Conservation (phyloP, 2,329 filamentous ascomycete genomes). For the Sarocladiaceae sp. region DNA sequence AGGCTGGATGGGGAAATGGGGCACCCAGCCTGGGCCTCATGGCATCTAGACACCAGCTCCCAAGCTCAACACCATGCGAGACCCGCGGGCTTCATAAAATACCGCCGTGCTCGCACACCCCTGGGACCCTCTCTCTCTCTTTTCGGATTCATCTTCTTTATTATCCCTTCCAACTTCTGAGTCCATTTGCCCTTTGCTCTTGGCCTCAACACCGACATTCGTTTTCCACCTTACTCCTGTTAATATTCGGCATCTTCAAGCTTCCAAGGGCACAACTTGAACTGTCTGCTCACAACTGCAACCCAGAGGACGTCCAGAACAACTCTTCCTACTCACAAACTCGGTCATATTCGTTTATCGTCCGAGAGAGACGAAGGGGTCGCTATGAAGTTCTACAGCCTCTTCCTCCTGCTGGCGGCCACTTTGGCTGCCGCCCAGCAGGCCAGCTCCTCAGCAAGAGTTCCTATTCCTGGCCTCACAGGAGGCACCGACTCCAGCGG, state of each 20-base stretch:
- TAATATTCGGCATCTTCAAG: too few relatives aligned
- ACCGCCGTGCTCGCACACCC: not conserved
- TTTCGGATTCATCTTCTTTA: not conserved
- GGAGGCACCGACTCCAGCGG: conserved; percentile 1
- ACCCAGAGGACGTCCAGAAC: not conserved
- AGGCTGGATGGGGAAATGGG: not conserved
- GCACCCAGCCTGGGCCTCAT: not conserved
- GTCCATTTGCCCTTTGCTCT: not conserved
- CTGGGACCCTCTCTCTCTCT: not conserved
- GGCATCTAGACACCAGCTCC: not conserved
- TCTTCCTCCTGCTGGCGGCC: conserved; percentile 4
- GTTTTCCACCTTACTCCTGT: too few relatives aligned
- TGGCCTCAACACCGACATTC: not conserved
- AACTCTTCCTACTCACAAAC: not conserved
- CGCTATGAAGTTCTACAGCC: conserved; percentile 4
- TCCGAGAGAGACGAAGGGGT: not conserved
- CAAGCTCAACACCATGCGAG: too few relatives aligned
- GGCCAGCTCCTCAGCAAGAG: not conserved
- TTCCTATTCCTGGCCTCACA: not conserved
- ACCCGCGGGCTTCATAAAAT: not conserved
- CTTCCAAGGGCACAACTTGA: too few relatives aligned
- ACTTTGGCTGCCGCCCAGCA: not conserved
- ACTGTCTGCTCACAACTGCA: not conserved
- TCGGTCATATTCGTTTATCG: not conserved
- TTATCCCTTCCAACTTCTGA: not conserved